Conservation (phyloP, 1,284 basidiomycete genomes). For the Cryptococcus sp. region DNA sequence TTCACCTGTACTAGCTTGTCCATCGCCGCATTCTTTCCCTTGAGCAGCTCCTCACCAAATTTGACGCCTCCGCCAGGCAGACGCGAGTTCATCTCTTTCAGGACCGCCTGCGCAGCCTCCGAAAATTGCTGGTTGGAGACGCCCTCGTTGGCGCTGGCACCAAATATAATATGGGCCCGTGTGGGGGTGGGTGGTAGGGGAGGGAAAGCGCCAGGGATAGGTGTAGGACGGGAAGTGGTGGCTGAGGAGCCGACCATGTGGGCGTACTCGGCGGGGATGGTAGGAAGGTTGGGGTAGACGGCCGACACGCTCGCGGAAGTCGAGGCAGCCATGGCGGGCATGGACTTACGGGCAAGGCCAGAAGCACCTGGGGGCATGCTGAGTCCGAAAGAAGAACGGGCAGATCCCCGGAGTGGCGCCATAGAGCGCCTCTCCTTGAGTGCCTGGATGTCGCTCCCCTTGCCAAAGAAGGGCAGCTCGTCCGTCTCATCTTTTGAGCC, state of each 20-base stretch:
- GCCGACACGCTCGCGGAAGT: conserved; percentile 19
- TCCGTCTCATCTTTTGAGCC: conserved; percentile 14
- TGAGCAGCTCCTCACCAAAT: conserved; percentile 37
- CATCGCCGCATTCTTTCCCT: conserved; percentile 41
- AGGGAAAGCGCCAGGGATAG: conserved; percentile 22
- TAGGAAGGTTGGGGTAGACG: conserved; percentile 38
- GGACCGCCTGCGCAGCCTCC: conserved; percentile 31
- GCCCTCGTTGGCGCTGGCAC: conserved; percentile 12
- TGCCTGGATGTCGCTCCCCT: conserved; percentile 19
- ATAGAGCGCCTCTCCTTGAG: conserved; percentile 38
- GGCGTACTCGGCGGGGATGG: conserved; percentile 14
- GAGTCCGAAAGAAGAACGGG: neutral
- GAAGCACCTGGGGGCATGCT: neutral
- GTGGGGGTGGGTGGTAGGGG: conserved; percentile 13
- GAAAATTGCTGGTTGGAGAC: conserved; percentile 36
- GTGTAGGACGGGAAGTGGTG: conserved; percentile 3
- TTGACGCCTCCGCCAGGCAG: conserved; percentile 26
- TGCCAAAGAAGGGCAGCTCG: conserved; percentile 35
- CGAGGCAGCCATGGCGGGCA: conserved; percentile 28
- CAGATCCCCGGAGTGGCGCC: conserved; percentile 22
- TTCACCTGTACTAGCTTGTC: conserved; percentile 35
- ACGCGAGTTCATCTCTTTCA: conserved; percentile 44
- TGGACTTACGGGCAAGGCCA: conserved; percentile 29
- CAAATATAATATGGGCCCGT: conserved; percentile 25
- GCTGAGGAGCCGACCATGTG: neutral